Evolutionary conservation across 2,329 filamentous ascomycete genomes (phyloP).

Genomic region (Zymoseptoria crescenta): DNA sequence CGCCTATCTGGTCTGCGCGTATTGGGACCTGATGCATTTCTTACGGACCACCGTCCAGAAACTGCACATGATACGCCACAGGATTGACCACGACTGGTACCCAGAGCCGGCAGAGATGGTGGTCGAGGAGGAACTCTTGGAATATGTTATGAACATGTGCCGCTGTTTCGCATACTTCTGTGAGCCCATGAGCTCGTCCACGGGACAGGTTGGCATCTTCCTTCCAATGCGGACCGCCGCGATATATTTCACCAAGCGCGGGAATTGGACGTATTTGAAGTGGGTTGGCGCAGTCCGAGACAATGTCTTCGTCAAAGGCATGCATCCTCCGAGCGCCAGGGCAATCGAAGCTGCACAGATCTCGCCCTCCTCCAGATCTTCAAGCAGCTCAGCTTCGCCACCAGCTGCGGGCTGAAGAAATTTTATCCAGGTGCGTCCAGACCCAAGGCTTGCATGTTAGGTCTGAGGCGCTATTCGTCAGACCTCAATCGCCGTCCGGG

Average conservation of each 20-base stretch:
- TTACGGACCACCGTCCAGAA: constrained; percentile 19
- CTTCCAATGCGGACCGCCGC: constrained; percentile 23
- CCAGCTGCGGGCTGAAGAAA: background rate
- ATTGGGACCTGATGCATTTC: constrained; percentile 26
- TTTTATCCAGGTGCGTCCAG: background rate
- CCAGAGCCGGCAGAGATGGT: constrained; percentile 13
- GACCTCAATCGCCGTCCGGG: constrained; percentile 26
- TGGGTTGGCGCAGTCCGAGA: constrained; percentile 20
- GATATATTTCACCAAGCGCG: constrained; percentile 22
- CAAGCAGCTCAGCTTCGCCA: background rate
- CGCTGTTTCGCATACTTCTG: constrained; percentile 23
- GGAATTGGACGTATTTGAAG: constrained; percentile 19
- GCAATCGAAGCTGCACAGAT: background rate
- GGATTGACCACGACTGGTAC: constrained; percentile 15
- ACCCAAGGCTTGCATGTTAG: background rate
- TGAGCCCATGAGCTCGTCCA: constrained; percentile 22
- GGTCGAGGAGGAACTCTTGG: constrained; percentile 19
- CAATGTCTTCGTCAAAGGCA: constrained; percentile 21
- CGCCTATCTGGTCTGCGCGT: constrained; percentile 24
- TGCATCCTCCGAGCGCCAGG: constrained; percentile 18
- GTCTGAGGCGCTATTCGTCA: background rate
- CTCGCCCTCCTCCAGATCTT: background rate
- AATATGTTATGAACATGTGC: constrained; percentile 22
- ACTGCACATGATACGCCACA: constrained; percentile 16
- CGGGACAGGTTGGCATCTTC: constrained; percentile 26